These are phyloP conservation scores for Chernovozyma aurita DNA, from an alignment of 1,139 yeast species.

Conservation along the genomic window DNA sequence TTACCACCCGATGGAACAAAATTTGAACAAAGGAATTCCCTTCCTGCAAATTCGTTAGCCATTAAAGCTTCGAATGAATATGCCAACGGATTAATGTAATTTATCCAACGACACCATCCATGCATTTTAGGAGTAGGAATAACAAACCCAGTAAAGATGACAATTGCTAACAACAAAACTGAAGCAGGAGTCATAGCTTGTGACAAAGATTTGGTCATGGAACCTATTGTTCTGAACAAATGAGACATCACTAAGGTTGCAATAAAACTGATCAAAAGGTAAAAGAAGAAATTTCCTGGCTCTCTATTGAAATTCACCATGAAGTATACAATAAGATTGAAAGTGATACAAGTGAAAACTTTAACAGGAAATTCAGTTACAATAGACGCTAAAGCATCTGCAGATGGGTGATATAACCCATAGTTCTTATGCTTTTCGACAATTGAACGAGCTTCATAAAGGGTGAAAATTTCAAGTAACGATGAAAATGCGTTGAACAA, in stretches of 20 bases:
- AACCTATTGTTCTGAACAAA: constrained; percentile 67
- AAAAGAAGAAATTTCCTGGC: constrained; percentile 69
- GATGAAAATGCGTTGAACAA: constrained; percentile 76
- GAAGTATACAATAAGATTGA: constrained; percentile 63
- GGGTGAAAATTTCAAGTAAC: constrained; percentile 64
- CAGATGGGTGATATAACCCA: constrained; percentile 73
- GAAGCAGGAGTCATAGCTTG: constrained; percentile 76
- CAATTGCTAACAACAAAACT: constrained; percentile 52
- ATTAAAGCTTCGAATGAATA: constrained; percentile 67
- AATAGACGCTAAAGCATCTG: constrained; percentile 69
- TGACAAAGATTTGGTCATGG: constrained; percentile 53
- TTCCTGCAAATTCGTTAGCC: constrained; percentile 54
- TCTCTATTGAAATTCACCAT: constrained; percentile 61
- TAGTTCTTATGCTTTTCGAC: constrained; percentile 76
- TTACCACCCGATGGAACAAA: constrained; percentile 20
- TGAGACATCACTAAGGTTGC: constrained; percentile 67
- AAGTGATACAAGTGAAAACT: constrained; percentile 47
- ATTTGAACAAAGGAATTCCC: constrained; percentile 36
- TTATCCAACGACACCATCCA: constrained; percentile 80
- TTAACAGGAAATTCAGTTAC: constrained; percentile 67
- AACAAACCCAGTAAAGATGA: constrained; percentile 74
- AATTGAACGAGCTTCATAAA: constrained; percentile 70
- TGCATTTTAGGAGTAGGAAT: constrained; percentile 64
- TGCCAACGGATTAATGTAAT: constrained; percentile 66
- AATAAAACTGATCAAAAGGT: constrained; percentile 47